phyloP scores from a whole-genome alignment of 2,329 filamentous ascomycete species.

The Simplicillium aogashimaense region DNA sequence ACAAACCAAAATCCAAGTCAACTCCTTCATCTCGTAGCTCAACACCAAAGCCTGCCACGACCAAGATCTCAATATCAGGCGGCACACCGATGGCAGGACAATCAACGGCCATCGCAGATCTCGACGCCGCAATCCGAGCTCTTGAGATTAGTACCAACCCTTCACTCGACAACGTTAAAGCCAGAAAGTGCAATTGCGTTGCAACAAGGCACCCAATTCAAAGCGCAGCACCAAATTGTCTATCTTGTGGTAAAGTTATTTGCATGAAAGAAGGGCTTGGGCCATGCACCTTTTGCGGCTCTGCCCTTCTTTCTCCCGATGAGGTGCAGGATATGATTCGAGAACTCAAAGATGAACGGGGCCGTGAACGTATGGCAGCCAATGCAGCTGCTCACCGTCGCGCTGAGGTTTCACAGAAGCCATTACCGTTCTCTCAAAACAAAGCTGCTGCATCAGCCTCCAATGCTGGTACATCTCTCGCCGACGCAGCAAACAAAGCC shows the following conservation, averaged over 20 bases:
- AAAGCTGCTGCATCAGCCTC: slow-evolving; percentile 11
- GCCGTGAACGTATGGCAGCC: slow-evolving; percentile 72
- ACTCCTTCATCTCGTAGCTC: slow-evolving; percentile 41
- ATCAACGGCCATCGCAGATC: slow-evolving; percentile 60
- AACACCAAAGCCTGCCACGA: slow-evolving; percentile 43
- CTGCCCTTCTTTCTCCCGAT: slow-evolving; percentile 56
- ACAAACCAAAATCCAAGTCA: slow-evolving; percentile 45
- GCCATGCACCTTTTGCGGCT: slow-evolving; percentile 83
- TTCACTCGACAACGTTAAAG: slow-evolving; percentile 41
- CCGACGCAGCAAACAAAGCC: slow-evolving; percentile 56
- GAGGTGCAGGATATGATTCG: slow-evolving; percentile 82
- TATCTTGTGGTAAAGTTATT: slow-evolving; percentile 87
- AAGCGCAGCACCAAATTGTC: slow-evolving; percentile 84
- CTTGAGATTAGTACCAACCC: slow-evolving; percentile 92
- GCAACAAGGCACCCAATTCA: slow-evolving; percentile 81
- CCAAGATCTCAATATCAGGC: slow-evolving; percentile 65
- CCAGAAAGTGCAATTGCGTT: slow-evolving; percentile 76
- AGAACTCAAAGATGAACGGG: slow-evolving; percentile 75
- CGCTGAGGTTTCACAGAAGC: slow-evolving; percentile 52
- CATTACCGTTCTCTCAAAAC: slow-evolving; percentile 46
- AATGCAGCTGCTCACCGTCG: slow-evolving; percentile 63
- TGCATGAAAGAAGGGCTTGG: slow-evolving; percentile 91
- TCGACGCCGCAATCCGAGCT: slow-evolving; percentile 74
- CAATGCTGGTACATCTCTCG: slow-evolving; percentile 22
- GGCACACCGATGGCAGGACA: slow-evolving; percentile 76